Percentiles rank a stretch among this genome's conserved stretches.
phyloP scores from a whole-genome alignment of 495 filamentous ascomycete genomes.

The Tuber aestivum region DNA sequence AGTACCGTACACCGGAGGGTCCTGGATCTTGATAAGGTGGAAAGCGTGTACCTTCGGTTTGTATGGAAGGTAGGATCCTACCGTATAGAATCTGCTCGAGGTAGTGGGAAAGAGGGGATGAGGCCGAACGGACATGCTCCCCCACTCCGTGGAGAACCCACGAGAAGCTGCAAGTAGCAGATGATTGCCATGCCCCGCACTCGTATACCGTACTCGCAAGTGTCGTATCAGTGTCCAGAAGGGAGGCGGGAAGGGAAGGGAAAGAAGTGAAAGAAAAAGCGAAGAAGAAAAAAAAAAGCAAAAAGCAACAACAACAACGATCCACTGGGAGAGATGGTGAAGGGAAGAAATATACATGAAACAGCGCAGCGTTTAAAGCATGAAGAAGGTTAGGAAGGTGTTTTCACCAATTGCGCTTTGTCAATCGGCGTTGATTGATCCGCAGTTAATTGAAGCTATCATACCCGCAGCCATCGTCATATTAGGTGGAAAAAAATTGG shows the following conservation, averaged over 20 bases:
- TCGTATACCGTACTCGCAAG: too few relatives aligned
- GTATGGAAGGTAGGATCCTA: not conserved
- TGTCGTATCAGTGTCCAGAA: not conserved
- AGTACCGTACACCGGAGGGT: not conserved
- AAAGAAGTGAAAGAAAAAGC: not conserved
- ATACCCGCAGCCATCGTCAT: not conserved
- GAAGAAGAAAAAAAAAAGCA: too few relatives aligned
- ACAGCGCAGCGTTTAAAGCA: not conserved
- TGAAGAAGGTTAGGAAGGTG: not conserved
- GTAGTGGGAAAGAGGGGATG: not conserved
- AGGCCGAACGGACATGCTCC: not conserved
- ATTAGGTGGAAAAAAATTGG: not conserved
- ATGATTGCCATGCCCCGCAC: not conserved
- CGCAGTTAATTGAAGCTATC: not conserved
- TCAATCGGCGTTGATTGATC: not conserved
- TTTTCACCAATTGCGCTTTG: constrained; percentile 1
- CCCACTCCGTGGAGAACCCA: not conserved
- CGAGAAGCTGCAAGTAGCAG: not conserved
- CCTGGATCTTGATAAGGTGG: not conserved
- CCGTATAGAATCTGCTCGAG: not conserved
- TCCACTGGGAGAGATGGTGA: not conserved
- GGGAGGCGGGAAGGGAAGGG: not conserved
- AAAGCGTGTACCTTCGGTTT: not conserved
- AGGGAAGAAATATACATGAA: not conserved
- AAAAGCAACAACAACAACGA: too few relatives aligned